Evolutionary conservation across 805 yeast species (phyloP).

Genomic region (Metschnikowia cerradonensis): DNA sequence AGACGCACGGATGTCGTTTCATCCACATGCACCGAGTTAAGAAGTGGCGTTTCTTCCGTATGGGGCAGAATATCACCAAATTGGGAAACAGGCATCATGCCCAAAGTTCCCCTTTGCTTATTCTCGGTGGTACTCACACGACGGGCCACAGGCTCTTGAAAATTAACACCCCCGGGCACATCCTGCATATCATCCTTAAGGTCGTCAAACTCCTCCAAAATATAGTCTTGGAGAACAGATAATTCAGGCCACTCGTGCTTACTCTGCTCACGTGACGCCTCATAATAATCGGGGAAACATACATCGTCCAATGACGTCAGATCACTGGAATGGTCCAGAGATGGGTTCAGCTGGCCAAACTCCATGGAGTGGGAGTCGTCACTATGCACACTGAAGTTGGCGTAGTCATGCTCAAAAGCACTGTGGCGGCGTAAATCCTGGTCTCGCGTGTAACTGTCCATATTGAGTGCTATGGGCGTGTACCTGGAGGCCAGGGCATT

Average conservation of each 20-base stretch:
- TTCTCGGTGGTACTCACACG: conserved; percentile 8
- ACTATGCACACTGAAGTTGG: conserved; percentile 9
- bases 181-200: conserved; percentile 20
- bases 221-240: conserved; percentile 67
- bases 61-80: conserved; percentile 12
- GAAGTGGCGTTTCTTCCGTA: conserved; percentile 28
- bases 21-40: conserved; percentile 27
- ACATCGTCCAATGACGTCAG: conserved; percentile 87
- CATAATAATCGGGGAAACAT: conserved; percentile 75
- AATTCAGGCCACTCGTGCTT: conserved; percentile 76
- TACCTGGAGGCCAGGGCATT: conserved; percentile 12
- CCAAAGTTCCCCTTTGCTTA: neutral
- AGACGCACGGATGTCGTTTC: conserved; percentile 41
- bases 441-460: conserved; percentile 36
- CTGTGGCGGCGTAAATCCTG: conserved; percentile 17
- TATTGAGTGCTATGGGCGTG: conserved; percentile 33
- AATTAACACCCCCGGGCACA: conserved; percentile 30
- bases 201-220: conserved; percentile 57
- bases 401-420: conserved; percentile 12
- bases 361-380: conserved; percentile 22
- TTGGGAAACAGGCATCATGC: conserved; percentile 1
- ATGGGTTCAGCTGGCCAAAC: conserved; percentile 58
- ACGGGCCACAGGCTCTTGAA: conserved; percentile 33
- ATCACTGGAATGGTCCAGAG: conserved; percentile 56
- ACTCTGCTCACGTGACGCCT: conserved; percentile 21